Conservation (phyloP, 257 asterid species). For the Solanum okadae region DNA sequence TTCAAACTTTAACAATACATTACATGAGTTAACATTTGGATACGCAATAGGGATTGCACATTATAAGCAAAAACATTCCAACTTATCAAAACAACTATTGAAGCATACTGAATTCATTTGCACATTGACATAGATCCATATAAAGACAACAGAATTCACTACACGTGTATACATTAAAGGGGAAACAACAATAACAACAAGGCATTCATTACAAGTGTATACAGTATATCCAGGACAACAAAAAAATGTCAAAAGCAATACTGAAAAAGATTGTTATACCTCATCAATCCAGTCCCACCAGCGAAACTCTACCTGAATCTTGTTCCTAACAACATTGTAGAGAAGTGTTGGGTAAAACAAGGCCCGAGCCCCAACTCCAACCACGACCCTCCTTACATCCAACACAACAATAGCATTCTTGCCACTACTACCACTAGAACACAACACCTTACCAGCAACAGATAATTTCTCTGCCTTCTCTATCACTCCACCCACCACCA, state of each 20-base stretch:
- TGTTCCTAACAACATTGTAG: constrained; percentile 48
- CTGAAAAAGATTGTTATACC: constrained; percentile 9
- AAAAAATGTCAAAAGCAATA: background rate
- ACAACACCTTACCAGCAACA: background rate
- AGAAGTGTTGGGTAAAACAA: constrained; percentile 48
- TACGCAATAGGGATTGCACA: background rate
- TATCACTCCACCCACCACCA: background rate
- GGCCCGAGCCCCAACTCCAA: constrained; percentile 43
- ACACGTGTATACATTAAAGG: background rate
- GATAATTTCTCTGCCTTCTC: constrained; percentile 5
- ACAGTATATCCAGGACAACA: background rate
- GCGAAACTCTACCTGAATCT: constrained; percentile 38
- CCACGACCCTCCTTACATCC: constrained; percentile 30
- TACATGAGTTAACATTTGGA: background rate
- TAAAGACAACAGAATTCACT: background rate
- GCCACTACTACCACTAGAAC: background rate
- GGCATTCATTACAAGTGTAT: background rate
- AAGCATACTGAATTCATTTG: background rate
- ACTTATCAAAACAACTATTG: background rate
- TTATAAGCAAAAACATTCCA: background rate
- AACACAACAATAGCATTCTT: constrained; percentile 6
- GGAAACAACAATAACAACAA: background rate
- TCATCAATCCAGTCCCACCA: constrained; percentile 71
- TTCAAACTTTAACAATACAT: background rate
- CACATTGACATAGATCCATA: background rate